Evolutionary conservation across 2,329 filamentous ascomycete species (phyloP), one percentile per base, ranked within the genome.

Genomic region (Penicillium corylophilum): DNA sequence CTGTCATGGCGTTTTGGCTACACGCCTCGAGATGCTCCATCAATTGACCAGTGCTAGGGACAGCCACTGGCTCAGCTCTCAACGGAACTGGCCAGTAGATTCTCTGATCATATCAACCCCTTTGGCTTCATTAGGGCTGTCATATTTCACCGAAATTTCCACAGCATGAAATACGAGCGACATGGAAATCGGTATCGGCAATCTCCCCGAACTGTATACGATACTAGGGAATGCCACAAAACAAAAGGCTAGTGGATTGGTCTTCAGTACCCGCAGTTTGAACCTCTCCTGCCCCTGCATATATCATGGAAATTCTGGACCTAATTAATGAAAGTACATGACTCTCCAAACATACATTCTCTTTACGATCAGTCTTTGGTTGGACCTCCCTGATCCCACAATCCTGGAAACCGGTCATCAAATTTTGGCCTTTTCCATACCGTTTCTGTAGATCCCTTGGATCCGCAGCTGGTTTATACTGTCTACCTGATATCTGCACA

Each of bases 401-500:
- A 20, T 12, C n/a, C 4, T 38, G 16, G 18, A 5, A 38, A 18
- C 8, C 35, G 15, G n/a, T 6, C 35, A 20, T 51, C 56, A 62
- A 7, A 65, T 63, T n/a, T 59, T 56, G 28, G 54, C 57, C 45
- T 47, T 61, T 44, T 55, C 51, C 31, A 45, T 48, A 10, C 44
- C 40, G n/a, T 51, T 55, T 20, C 50, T 45, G 42, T 61, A 66
- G 18, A 64, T 57, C 20, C 59, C 55, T 13, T 45, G 55, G 23
- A 63, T 55, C 22, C 66, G 59, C 33, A 44, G 48, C 9, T 49
- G 24, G 38, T 64, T 64, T 15, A 68, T 33, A 13, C 42, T 50
- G 38, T 69, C 62, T 24, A 56, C 60, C 42, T 68, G 56, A 36
- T 56, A 50, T 41, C 60, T 63, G 43, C 64, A 65, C 15, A 53